A percentile compares a stretch with the other conserved stretches of the same genome.
phyloP scores from a whole-genome alignment of 148 eudicot genomes.

The Cornus kousa region DNA sequence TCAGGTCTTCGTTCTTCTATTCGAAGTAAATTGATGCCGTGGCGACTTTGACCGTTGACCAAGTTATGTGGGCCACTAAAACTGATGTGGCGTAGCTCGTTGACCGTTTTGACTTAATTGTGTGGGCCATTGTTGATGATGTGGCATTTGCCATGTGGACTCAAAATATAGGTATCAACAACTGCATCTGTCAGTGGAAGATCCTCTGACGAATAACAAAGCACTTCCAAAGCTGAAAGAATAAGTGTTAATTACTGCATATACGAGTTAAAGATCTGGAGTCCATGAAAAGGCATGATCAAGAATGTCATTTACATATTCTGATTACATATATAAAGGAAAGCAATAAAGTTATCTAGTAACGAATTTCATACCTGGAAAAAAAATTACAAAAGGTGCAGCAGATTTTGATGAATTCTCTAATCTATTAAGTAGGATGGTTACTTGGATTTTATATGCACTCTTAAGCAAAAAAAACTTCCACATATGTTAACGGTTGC shows the following conservation, averaged over 20 bases:
- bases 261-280: background rate
- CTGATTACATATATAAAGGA: background rate
- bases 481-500: constrained; percentile 23
- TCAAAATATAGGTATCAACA: no score
- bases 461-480: constrained; percentile 50
- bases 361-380: constrained; percentile 59
- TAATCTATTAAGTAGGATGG: constrained; percentile 53
- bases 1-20: no score
- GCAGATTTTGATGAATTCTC: constrained; percentile 39
- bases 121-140: no score
- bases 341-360: background rate
- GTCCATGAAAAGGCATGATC: background rate
- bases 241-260: constrained; percentile 10
- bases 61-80: no score
- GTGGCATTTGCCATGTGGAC: no score
- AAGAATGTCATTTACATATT: background rate
- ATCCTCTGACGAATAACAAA: constrained; percentile 77
- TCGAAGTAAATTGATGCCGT: no score
- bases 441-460: constrained; percentile 83
- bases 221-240: constrained; percentile 65
- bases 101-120: no score
- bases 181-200: constrained; percentile 59
- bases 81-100: no score
- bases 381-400: constrained; percentile 73
- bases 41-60: no score